Base-by-base conservation (phyloP, 306 rosid species). In the Urtica urens region DNA sequence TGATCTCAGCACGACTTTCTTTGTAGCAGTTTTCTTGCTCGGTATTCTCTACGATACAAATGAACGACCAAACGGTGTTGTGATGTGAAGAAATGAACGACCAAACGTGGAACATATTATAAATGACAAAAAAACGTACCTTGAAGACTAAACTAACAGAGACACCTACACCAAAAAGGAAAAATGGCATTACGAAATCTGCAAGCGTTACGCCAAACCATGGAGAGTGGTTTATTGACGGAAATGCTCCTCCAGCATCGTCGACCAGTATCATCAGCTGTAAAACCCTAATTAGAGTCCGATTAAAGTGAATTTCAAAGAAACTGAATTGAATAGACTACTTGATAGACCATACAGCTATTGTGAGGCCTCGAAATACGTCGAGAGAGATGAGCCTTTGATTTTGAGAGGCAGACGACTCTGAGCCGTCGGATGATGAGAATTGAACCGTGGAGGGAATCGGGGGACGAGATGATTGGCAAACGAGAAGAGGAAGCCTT, bases 251-350 rank as follows among this genome's bases (percentile, higher is more conserved):
- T 69, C 94, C 94, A 25, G 76, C 90, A 43, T 74, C 72, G 16
- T 83, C 94, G 23, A 74, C 90, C 58, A 83, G 57, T 52, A 83
- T 83, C 94, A 83, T 83, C 59, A 83, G 51, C 94, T 79, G 79
- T 31, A 34, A 33, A 10, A 21, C 1, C 20, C 13, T 17, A 51
- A 21, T 52, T 6, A 52, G 40, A 5, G 17, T 12, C 15, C 16
- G 7, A 25, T 17, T 2, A 42, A 10, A 9, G 23, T 18, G 11
- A 30, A 33, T 13, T 23, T 57, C 7, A 12, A 10, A 6, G n/a
- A 59, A 58, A 16, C 3, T 5, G 38, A 33, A 13, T 13, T 39
- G 57, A 24, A 24, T 14, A 7, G 26, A 27, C 29, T 40, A 14
- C 19, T 15, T 38, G 11, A 25, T 7, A 23, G 33, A 10, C 35